Percentiles rank a stretch among this genome's conserved stretches.
Conservation (phyloP, 331 rosid genomes). For the Pyracantha coccinea region DNA sequence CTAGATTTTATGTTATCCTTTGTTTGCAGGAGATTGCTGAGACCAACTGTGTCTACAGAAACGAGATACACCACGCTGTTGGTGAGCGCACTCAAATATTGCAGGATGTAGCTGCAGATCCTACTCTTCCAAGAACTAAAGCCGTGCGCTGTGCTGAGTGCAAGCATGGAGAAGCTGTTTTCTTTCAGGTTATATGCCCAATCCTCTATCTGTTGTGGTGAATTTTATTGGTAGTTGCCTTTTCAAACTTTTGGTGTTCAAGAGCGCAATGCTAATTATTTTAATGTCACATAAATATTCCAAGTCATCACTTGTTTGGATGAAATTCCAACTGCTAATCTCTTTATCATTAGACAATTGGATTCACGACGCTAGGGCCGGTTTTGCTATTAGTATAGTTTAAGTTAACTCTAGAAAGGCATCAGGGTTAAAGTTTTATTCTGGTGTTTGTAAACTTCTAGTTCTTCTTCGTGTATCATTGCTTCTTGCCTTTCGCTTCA, state of each 20-base stretch:
- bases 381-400: background rate
- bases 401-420: background rate
- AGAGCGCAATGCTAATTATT: background rate
- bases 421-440: background rate
- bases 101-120: constrained; percentile 96
- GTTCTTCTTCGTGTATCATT: background rate
- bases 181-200: constrained; percentile 67
- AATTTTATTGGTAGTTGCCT: background rate
- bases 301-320: background rate
- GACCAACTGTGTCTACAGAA: constrained; percentile 82
- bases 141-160: constrained; percentile 81
- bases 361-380: background rate
- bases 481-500: background rate
- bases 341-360: background rate
- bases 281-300: background rate
- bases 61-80: constrained; percentile 83
- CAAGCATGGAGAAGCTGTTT: constrained; percentile 98
- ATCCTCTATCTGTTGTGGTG: background rate
- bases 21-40: constrained; percentile 82
- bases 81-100: constrained; percentile 91
- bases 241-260: background rate
- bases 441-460: background rate
- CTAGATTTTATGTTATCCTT: background rate
- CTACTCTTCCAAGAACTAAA: constrained; percentile 95
- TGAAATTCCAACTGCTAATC: background rate